Evolutionary conservation across 768 basidiomycete genomes (phyloP).

Genomic region (Podaxis rugospora): DNA sequence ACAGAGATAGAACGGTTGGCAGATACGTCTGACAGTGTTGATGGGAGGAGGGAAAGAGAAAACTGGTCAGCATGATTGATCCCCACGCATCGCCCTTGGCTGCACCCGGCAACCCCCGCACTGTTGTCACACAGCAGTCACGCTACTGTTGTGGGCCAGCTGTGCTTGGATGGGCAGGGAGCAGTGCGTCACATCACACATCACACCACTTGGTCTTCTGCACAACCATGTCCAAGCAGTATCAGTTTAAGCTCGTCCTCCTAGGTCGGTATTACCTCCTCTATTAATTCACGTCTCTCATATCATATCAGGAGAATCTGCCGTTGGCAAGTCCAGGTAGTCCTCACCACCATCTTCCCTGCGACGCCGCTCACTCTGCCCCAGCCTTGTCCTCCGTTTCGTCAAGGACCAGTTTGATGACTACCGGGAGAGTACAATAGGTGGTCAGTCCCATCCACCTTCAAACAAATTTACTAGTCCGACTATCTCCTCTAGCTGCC

Average conservation of each 20-base stretch:
- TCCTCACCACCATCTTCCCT: constrained; percentile 16
- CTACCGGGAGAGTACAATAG: constrained; percentile 92
- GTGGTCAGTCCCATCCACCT: constrained; percentile 45
- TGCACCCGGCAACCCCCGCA: not conserved
- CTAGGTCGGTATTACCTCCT: constrained; percentile 57
- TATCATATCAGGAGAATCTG: constrained; percentile 74
- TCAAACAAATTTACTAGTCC: constrained; percentile 9
- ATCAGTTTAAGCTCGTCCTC: constrained; percentile 94
- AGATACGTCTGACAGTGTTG: constrained; percentile 16
- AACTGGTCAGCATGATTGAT: constrained; percentile 4
- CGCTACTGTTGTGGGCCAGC: not conserved
- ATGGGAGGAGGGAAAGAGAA: constrained; percentile 13
- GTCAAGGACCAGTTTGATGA: constrained; percentile 97
- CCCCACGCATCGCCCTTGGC: not conserved
- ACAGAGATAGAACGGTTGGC: constrained; percentile 8
- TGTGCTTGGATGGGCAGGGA: not conserved
- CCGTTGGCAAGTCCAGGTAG: constrained; percentile 95
- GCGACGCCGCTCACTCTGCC: constrained; percentile 21
- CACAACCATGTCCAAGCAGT: constrained; percentile 82
- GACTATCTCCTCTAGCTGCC: constrained; percentile 56
- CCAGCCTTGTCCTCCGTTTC: constrained; percentile 89
- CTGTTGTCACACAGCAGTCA: not conserved
- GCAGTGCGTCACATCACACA: constrained; percentile 16
- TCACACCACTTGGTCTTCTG: constrained; percentile 23
- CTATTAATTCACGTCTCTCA: constrained; percentile 3